These are phyloP conservation scores for Sclerotiophoma versabilis DNA, from an alignment of 2,329 filamentous ascomycete genomes.

Conservation along the genomic window DNA sequence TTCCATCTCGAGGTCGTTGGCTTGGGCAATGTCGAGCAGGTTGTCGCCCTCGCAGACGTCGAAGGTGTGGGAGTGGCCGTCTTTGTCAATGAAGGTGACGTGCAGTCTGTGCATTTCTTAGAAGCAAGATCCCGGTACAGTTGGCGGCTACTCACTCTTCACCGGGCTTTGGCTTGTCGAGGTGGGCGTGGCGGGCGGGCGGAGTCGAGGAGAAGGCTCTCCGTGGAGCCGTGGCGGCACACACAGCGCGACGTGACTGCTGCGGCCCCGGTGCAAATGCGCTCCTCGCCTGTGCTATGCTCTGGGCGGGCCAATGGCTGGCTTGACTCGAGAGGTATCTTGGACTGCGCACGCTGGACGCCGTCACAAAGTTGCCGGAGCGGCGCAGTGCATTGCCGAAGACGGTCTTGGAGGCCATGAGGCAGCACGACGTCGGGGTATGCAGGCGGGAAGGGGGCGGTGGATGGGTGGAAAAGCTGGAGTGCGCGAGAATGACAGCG, in stretches of 20 bases:
- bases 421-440: not conserved
- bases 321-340: conserved; percentile 23
- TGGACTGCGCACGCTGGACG: conserved; percentile 2
- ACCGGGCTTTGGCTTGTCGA: conserved; percentile 83
- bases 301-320: conserved; percentile 23
- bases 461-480: conserved; percentile 2
- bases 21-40: conserved; percentile 91
- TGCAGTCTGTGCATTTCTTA: conserved; percentile 66
- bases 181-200: conserved; percentile 73
- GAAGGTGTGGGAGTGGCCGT: conserved; percentile 76
- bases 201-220: conserved; percentile 69
- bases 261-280: not conserved
- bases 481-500: conserved; percentile 11
- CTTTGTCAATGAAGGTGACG: conserved; percentile 94
- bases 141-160: conserved; percentile 86
- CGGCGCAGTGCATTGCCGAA: conserved; percentile 14
- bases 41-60: conserved; percentile 88
- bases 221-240: not conserved
- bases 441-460: not conserved
- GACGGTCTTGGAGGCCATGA: conserved; percentile 25
- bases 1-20: conserved; percentile 97
- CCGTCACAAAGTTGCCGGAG: conserved; percentile 8
- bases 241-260: conserved; percentile 8
- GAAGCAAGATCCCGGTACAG: too few species aligned
- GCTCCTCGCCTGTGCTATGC: not conserved